Evolutionary conservation across 306 rosid genomes (phyloP).

Genomic region (Quercus mongolica): DNA sequence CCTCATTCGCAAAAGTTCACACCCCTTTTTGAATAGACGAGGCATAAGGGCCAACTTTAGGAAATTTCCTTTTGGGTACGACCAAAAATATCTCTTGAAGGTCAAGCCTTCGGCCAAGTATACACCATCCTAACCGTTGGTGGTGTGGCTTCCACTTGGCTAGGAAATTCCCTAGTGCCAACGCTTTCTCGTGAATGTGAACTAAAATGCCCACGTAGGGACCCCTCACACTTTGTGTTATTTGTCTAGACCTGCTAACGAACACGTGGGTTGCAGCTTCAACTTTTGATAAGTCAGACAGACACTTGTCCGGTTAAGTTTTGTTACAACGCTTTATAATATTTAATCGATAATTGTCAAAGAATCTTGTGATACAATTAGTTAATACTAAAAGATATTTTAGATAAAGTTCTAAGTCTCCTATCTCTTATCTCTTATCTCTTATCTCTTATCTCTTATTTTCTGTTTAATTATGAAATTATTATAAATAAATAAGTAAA

Average conservation of each 20-base stretch:
- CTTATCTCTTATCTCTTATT: fast-evolving
- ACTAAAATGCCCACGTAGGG: background rate
- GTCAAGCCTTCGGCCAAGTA: conserved; percentile 13
- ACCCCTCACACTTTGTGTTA: background rate
- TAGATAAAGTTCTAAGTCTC: no score
- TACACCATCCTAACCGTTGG: background rate
- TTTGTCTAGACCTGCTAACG: background rate
- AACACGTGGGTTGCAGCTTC: background rate
- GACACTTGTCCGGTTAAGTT: no score
- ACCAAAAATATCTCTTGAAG: background rate
- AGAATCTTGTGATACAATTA: no score
- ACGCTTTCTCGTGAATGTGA: background rate
- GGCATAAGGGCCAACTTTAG: background rate
- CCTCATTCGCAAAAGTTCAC: no score
- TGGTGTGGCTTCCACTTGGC: background rate
- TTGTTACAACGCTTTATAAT: no score
- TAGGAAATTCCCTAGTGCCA: background rate
- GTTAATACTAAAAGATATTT: no score
- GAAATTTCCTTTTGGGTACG: conserved; percentile 18
- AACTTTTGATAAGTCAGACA: no score
- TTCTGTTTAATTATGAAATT: no score
- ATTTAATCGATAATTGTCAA: no score
- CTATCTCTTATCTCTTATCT: no score
- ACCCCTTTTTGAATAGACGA: background rate
- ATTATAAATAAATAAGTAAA: no score